A percentile compares a stretch with the other conserved stretches of the same genome.
Conservation (phyloP, 225 moss, liverwort and hornwort species). For the Sphagnum tenellum region DNA sequence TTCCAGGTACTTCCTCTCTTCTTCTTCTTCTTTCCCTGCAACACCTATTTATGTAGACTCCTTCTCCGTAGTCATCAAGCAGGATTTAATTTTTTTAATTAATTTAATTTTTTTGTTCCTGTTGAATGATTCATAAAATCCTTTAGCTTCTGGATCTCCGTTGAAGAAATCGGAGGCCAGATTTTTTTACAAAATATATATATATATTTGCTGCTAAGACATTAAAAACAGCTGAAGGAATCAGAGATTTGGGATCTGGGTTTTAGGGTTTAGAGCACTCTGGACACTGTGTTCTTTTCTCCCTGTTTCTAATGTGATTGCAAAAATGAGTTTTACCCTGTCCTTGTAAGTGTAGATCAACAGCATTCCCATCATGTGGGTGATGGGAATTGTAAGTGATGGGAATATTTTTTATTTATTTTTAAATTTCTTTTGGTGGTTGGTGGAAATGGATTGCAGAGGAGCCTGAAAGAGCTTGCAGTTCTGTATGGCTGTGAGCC, state of each 20-base stretch:
- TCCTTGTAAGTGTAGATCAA: not conserved
- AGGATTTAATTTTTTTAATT: not conserved
- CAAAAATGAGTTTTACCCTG: not conserved
- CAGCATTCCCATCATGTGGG: not conserved
- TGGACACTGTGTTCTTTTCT: too few species aligned
- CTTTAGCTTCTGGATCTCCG: not conserved
- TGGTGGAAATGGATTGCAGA: slow-evolving; percentile 13
- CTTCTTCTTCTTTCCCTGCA: not conserved
- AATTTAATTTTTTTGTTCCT: not conserved
- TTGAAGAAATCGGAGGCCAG: too few species aligned
- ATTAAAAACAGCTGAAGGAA: too few species aligned
- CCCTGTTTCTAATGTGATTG: too few species aligned
- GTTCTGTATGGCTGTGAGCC: slow-evolving; percentile 41
- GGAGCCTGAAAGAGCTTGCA: slow-evolving; percentile 48
- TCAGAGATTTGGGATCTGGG: too few species aligned
- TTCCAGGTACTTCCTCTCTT: slow-evolving; percentile 53
- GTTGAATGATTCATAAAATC: not conserved
- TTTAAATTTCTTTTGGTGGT: not conserved
- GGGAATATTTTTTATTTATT: too few species aligned
- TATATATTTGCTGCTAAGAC: too few species aligned
- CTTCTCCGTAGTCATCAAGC: not conserved
- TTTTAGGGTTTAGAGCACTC: too few species aligned
- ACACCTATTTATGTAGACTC: not conserved
- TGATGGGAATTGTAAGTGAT: not conserved
- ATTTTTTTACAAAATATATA: too few species aligned